Evolutionary conservation across 2,329 filamentous ascomycete genomes (phyloP).

Genomic region (Rutstroemia sydowiana): DNA sequence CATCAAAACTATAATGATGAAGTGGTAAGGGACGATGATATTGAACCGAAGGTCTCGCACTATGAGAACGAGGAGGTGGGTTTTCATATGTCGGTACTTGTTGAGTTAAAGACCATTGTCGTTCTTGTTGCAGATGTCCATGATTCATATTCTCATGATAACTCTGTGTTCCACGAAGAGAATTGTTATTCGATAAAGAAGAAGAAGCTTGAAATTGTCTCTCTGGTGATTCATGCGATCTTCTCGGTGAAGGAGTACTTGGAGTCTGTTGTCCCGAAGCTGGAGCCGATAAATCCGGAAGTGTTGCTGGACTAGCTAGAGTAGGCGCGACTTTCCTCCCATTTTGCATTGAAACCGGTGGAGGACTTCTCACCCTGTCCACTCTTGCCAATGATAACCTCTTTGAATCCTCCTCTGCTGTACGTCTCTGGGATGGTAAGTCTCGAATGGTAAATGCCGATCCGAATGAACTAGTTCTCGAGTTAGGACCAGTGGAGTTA

Average conservation of each 20-base stretch:
- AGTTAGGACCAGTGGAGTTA: not conserved
- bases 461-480: constrained; percentile 2
- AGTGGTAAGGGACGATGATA: constrained; percentile 4
- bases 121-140: not conserved
- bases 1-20: constrained; percentile 9
- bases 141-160: not conserved
- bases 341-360: constrained; percentile 15
- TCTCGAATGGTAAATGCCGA: constrained; percentile 9
- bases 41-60: not conserved
- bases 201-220: not conserved
- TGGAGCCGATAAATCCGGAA: not conserved
- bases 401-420: not conserved
- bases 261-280: not conserved
- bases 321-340: constrained; percentile 6
- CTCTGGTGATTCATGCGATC: not conserved
- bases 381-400: constrained; percentile 8
- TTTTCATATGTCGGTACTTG: not conserved
- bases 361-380: constrained; percentile 1
- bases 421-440: constrained; percentile 9
- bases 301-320: not conserved
- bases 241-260: not conserved
- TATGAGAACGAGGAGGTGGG: constrained; percentile 3
- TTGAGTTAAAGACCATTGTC: not conserved
- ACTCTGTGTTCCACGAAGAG: not conserved
- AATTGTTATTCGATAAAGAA: not conserved